Conservation (phyloP, 1,139 yeast genomes). For the Yamadazyma spencermartinsiae region DNA sequence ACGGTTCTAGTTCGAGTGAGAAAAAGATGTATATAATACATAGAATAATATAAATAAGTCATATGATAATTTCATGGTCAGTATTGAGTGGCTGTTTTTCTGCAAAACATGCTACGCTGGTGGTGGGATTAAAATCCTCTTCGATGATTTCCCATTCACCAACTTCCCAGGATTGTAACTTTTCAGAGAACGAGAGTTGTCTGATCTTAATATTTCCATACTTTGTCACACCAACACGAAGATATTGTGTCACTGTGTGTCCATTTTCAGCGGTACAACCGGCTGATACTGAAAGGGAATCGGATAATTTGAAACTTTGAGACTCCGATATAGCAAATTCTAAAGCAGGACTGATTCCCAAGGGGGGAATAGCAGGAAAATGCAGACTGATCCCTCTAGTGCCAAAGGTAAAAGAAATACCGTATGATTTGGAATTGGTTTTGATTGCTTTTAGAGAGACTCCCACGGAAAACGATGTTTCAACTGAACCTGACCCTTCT, state of each 20-base stretch:
- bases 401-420: not conserved
- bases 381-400: not conserved
- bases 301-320: conserved; percentile 5
- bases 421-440: not conserved
- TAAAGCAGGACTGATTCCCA: conserved; percentile 4
- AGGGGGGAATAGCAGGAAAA: not conserved
- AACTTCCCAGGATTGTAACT: not conserved
- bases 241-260: conserved; percentile 10
- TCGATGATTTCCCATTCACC: not conserved
- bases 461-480: conserved; percentile 7
- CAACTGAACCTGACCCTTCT: conserved; percentile 15
- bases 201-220: conserved; percentile 8
- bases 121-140: conserved; percentile 1
- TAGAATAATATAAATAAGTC: not conserved
- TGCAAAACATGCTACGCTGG: conserved; percentile 1
- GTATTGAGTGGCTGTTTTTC: conserved; percentile 1
- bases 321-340: conserved; percentile 2
- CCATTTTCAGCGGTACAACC: conserved; percentile 15
- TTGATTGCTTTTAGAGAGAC: conserved; percentile 2
- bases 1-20: not conserved
- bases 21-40: not conserved
- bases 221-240: conserved; percentile 6
- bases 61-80: not conserved
- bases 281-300: conserved; percentile 6
- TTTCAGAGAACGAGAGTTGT: not conserved